A percentile compares a stretch with the other conserved stretches of the same genome.
Evolutionary conservation across 2,329 filamentous ascomycete species (phyloP).

Genomic region (Talaromyces rugulosus): DNA sequence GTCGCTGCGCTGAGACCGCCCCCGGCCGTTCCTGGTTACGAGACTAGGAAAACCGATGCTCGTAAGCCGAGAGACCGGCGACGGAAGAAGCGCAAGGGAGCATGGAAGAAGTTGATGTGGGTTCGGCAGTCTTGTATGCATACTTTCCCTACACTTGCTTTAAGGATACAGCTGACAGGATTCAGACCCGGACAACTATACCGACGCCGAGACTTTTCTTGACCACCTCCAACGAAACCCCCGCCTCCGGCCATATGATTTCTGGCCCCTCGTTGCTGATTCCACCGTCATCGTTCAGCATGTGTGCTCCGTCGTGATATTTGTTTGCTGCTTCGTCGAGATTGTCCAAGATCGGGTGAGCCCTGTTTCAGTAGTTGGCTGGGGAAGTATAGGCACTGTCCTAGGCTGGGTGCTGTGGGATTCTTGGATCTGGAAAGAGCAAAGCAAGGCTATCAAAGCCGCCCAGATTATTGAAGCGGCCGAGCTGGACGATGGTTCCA

Average conservation of each 20-base stretch:
- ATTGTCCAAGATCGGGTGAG: conserved; percentile 86
- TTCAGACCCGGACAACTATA: conserved; percentile 95
- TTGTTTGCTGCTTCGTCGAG: conserved; percentile 86
- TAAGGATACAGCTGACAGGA: background rate
- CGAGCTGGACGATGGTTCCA: conserved; percentile 38
- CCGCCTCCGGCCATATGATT: conserved; percentile 89
- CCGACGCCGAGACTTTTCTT: conserved; percentile 92
- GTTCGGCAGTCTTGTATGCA: conserved; percentile 86
- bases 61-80: conserved; percentile 55
- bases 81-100: conserved; percentile 64
- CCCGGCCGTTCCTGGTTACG: conserved; percentile 35
- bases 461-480: conserved; percentile 23
- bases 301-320: conserved; percentile 90
- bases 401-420: conserved; percentile 91
- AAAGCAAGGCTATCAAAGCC: conserved; percentile 43
- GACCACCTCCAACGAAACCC: conserved; percentile 95
- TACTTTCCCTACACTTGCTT: background rate
- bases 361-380: conserved; percentile 81
- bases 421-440: conserved; percentile 74
- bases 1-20: conserved; percentile 40
- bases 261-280: conserved; percentile 93
- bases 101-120: conserved; percentile 96
- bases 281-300: conserved; percentile 97
- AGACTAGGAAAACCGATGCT: conserved; percentile 36
- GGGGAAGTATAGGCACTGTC: conserved; percentile 76